Evolutionary conservation across 2,329 filamentous ascomycete genomes (phyloP).

Genomic region (Chrysosporium queenslandicum): DNA sequence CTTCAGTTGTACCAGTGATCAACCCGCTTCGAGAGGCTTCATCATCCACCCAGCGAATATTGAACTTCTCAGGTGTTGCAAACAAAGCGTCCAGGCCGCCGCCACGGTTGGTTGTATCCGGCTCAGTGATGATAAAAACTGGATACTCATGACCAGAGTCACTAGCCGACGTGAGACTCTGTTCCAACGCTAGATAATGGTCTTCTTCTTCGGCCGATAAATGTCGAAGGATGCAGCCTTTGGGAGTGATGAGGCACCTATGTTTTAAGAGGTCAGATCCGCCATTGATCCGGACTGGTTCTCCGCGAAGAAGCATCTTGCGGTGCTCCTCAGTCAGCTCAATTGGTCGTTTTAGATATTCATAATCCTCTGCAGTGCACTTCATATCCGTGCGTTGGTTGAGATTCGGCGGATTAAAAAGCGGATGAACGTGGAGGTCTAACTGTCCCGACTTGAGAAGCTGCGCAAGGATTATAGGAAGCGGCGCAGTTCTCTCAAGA

Average conservation of each 20-base stretch:
- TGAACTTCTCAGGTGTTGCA: conserved; percentile 37
- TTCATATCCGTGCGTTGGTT: conserved; percentile 37
- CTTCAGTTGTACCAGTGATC: conserved; percentile 22
- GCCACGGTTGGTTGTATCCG: conserved; percentile 36
- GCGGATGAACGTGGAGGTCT: conserved; percentile 31
- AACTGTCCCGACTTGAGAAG: conserved; percentile 31
- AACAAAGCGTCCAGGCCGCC: conserved; percentile 39
- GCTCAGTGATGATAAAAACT: conserved; percentile 27
- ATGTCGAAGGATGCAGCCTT: conserved; percentile 37
- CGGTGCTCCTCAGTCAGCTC: conserved; percentile 37
- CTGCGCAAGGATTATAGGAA: conserved; percentile 32
- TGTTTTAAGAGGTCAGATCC: conserved; percentile 31
- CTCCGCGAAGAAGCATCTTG: conserved; percentile 33
- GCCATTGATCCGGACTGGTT: conserved; percentile 32
- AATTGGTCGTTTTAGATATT: conserved; percentile 30
- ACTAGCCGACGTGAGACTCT: conserved; percentile 24
- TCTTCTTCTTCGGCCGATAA: conserved; percentile 39
- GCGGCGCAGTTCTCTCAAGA: conserved; percentile 30
- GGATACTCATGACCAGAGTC: conserved; percentile 34
- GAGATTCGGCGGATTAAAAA: conserved; percentile 35
- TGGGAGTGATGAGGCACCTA: conserved; percentile 38
- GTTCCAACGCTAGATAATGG: conserved; percentile 38
- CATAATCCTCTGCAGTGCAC: conserved; percentile 33
- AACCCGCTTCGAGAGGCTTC: conserved; percentile 24
- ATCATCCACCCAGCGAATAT: conserved; percentile 36